Evolutionary conservation across 148 eudicot species (phyloP).

Genomic region (Beta vulgaris): DNA sequence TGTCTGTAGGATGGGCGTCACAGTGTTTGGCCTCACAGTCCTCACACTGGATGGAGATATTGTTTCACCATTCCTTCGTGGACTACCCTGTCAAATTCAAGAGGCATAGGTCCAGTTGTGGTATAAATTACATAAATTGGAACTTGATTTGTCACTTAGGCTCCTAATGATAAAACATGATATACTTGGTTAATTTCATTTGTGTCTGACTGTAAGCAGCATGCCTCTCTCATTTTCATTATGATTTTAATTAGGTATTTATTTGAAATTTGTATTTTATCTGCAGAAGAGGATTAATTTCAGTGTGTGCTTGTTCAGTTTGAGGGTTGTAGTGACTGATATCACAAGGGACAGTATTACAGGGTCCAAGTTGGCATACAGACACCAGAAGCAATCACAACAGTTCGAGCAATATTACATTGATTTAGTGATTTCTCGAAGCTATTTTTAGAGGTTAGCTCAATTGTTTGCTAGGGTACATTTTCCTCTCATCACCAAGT

Average conservation of each 20-base stretch:
- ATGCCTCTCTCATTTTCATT: neutral
- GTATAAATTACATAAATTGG: constrained; percentile 36
- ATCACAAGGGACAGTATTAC: constrained; percentile 60
- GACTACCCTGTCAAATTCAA: constrained; percentile 58
- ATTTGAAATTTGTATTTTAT: neutral
- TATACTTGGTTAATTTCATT: neutral
- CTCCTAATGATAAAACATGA: neutral
- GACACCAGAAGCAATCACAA: constrained; percentile 81
- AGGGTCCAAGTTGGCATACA: constrained; percentile 93
- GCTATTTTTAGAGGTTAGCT: constrained; percentile 75
- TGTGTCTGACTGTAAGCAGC: constrained; percentile 5
- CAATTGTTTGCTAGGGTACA: neutral
- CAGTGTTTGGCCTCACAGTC: constrained; percentile 89
- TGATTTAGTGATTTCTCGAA: constrained; percentile 86
- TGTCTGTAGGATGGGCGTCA: constrained; percentile 68
- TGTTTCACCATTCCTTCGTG: constrained; percentile 94
- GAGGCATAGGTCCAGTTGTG: constrained; percentile 72
- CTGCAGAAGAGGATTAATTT: neutral
- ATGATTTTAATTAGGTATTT: neutral
- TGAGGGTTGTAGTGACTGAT: constrained; percentile 5
- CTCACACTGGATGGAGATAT: constrained; percentile 87
- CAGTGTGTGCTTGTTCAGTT: neutral
- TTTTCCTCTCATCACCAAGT: neutral
- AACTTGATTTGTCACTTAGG: neutral
- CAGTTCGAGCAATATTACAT: constrained; percentile 62